Percentiles rank a stretch among this genome's conserved stretches.
Conservation (phyloP, 176 grass and related monocot species). For the Lolium perenne region DNA sequence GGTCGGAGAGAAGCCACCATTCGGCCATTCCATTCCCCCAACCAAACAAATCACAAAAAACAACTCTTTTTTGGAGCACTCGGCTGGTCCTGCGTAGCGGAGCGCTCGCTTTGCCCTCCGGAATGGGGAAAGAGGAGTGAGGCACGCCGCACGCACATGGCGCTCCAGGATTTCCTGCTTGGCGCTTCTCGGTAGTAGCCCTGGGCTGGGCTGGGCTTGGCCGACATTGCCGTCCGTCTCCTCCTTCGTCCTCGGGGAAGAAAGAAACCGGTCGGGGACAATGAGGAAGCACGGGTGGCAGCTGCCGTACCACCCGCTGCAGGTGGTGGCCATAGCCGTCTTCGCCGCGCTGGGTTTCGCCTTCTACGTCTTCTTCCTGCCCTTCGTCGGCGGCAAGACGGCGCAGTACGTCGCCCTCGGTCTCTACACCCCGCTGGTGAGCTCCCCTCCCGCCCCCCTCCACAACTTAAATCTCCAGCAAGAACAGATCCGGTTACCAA, state of each 20-base stretch:
- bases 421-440: slow-evolving; percentile 92
- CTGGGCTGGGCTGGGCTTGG: not conserved
- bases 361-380: slow-evolving; percentile 97
- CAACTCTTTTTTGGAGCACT: slow-evolving; percentile 17
- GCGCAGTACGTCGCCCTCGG: slow-evolving; percentile 71
- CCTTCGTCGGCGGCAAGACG: slow-evolving; percentile 73
- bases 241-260: not conserved
- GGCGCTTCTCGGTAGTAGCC: slow-evolving; percentile 35
- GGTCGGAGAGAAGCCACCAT: not conserved
- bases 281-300: slow-evolving; percentile 99
- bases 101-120: slow-evolving; percentile 1
- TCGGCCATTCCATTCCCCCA: not conserved
- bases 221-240: not conserved
- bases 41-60: not conserved
- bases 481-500: slow-evolving; percentile 22
- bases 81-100: not conserved
- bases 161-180: slow-evolving; percentile 1
- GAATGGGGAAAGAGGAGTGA: slow-evolving; percentile 19
- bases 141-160: not conserved
- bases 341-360: slow-evolving; percentile 92
- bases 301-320: slow-evolving; percentile 96
- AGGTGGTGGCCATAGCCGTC: slow-evolving; percentile 97
- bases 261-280: not conserved
- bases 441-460: not conserved
- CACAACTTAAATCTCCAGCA: not conserved